phyloP scores from a whole-genome alignment of 169 alveolate species.

The Cryptosporidium xiaoi region DNA sequence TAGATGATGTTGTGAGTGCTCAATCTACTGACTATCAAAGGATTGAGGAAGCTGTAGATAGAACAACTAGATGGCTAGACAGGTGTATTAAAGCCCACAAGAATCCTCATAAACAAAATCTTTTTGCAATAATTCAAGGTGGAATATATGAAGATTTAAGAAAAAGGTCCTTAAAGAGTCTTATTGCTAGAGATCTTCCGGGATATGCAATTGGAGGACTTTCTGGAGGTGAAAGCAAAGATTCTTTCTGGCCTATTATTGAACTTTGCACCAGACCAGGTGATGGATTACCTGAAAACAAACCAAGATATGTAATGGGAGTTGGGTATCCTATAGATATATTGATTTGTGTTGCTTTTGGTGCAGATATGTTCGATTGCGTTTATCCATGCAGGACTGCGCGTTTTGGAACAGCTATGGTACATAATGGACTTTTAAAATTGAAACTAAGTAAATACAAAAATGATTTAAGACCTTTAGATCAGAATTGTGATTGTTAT shows the following conservation, averaged over 20 bases:
- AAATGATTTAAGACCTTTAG: conserved; percentile 89
- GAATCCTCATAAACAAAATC: conserved; percentile 89
- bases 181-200: conserved; percentile 88
- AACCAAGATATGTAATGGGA: conserved; percentile 98
- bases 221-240: conserved; percentile 98
- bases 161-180: conserved; percentile 84
- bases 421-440: conserved; percentile 84
- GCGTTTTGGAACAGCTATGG: conserved; percentile 89
- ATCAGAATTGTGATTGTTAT: conserved; percentile 91
- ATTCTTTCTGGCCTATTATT: conserved; percentile 92
- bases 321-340: conserved; percentile 98
- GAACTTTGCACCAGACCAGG: conserved; percentile 84
- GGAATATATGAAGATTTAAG: conserved; percentile 92
- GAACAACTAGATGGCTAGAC: conserved; percentile 95
- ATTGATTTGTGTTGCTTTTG: conserved; percentile 95
- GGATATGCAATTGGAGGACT: conserved; percentile 99
- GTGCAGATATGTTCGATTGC: conserved; percentile 99
- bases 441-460: conserved; percentile 81
- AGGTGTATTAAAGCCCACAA: conserved; percentile 95
- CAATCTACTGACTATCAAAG: conserved; percentile 77
- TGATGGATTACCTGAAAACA: conserved; percentile 82
- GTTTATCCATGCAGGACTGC: conserved; percentile 99
- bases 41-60: conserved; percentile 83
- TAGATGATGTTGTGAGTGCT: conserved; percentile 96
- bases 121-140: conserved; percentile 98